Percentiles rank a stretch among this genome's conserved stretches.
These are phyloP conservation scores for Cochlearia excelsa DNA, from an alignment of 345 rosid species.

Conservation along the genomic window DNA sequence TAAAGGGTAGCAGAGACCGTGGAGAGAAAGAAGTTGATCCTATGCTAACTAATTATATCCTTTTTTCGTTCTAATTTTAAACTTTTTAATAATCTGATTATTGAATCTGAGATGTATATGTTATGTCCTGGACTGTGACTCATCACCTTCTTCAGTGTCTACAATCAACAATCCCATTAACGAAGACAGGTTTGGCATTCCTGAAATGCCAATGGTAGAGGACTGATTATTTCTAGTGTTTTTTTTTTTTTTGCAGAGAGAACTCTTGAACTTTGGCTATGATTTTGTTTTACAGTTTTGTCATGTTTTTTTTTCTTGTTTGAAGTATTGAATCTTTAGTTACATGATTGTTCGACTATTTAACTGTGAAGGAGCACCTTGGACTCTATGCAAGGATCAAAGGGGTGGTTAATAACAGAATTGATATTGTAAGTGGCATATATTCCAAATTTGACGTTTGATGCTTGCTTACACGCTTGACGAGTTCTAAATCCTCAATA, in stretches of 20 bases:
- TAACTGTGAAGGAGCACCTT: conserved; percentile 93
- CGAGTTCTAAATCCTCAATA: too few species aligned
- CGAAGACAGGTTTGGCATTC: conserved; percentile 92
- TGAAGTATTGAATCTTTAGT: too few species aligned
- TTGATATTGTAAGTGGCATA: conserved; percentile 56
- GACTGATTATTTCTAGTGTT: conserved; percentile 40
- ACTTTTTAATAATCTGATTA: too few species aligned
- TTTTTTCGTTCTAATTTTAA: conserved; percentile 27
- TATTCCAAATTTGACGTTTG: conserved; percentile 1
- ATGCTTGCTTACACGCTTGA: conserved; percentile 19
- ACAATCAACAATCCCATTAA: conserved; percentile 65
- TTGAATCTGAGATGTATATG: not conserved
- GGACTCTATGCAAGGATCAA: conserved; percentile 98
- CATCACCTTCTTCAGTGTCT: conserved; percentile 49
- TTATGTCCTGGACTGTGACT: conserved; percentile 51
- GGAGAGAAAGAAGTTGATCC: conserved; percentile 85
- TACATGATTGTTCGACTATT: conserved; percentile 72
- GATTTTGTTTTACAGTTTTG: too few species aligned
- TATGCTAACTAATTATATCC: conserved; percentile 67
- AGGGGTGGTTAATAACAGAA: conserved; percentile 64
- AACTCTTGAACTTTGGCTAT: too few species aligned
- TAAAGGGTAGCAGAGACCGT: conserved; percentile 69
- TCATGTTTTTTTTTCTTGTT: too few species aligned
- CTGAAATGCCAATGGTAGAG: conserved; percentile 98
- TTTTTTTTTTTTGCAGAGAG: too few species aligned